Evolutionary conservation across 2,329 filamentous ascomycete species (phyloP).

Genomic region (Gliomastix tumulicola): DNA sequence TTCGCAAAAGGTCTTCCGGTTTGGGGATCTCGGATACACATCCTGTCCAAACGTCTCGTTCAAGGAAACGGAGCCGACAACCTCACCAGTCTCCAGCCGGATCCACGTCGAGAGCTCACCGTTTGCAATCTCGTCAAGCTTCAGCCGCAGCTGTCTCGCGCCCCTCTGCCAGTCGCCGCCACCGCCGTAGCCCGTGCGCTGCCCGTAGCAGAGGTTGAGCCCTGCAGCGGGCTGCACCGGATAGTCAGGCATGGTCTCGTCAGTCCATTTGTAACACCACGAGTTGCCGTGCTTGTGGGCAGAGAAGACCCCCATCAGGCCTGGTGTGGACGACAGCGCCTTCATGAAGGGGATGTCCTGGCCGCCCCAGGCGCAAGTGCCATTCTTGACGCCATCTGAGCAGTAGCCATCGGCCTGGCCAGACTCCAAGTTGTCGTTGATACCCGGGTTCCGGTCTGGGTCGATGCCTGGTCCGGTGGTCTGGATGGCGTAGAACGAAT

Average conservation of each 20-base stretch:
- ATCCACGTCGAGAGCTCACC: conserved; percentile 47
- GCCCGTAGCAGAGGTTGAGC: conserved; percentile 41
- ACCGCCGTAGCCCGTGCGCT: conserved; percentile 59
- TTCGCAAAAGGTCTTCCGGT: conserved; percentile 18
- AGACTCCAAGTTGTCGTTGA: conserved; percentile 22
- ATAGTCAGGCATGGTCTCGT: conserved; percentile 11
- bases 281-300: conserved; percentile 55
- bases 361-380: conserved; percentile 23
- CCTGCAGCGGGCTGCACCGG: conserved; percentile 15
- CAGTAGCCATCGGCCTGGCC: conserved; percentile 25
- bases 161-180: conserved; percentile 55
- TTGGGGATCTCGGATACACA: conserved; percentile 31
- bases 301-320: conserved; percentile 44
- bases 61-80: conserved; percentile 39
- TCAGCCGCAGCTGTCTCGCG: conserved; percentile 23
- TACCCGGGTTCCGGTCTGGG: conserved; percentile 18
- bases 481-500: conserved; percentile 16
- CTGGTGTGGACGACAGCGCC: conserved; percentile 39
- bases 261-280: conserved; percentile 36
- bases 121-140: conserved; percentile 27
- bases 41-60: conserved; percentile 50
- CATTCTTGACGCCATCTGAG: conserved; percentile 10
- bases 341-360: conserved; percentile 51
- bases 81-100: conserved; percentile 42
- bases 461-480: conserved; percentile 13